phyloP scores from a whole-genome alignment of 2,329 filamentous ascomycete species.

The Tolypocladium tropicale region DNA sequence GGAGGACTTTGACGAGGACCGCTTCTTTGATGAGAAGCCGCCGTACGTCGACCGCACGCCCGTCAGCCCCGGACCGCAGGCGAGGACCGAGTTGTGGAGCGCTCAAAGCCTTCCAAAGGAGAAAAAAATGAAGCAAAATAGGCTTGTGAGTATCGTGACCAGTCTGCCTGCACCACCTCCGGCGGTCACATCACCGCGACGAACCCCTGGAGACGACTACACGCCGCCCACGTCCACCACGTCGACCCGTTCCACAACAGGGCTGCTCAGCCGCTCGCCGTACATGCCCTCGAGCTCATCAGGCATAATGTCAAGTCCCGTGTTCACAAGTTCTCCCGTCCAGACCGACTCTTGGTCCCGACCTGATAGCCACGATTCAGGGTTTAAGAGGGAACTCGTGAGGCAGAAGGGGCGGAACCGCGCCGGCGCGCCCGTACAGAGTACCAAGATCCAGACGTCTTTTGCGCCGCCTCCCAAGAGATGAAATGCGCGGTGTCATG shows the following conservation, averaged over 20 bases:
- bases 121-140: background rate
- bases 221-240: slow-evolving; percentile 20
- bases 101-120: background rate
- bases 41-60: background rate
- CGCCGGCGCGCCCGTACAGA: slow-evolving; percentile 24
- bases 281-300: background rate
- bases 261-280: slow-evolving; percentile 16
- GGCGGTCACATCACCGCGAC: slow-evolving; percentile 3
- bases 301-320: background rate
- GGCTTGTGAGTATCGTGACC: slow-evolving; percentile 4
- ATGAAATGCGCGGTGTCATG: background rate
- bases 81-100: background rate
- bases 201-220: slow-evolving; percentile 10
- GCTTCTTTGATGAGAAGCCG: background rate
- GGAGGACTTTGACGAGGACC: background rate
- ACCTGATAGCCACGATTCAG: background rate
- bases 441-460: slow-evolving; percentile 22
- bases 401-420: slow-evolving; percentile 6
- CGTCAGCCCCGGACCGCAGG: background rate
- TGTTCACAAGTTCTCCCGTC: background rate
- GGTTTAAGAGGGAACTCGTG: background rate
- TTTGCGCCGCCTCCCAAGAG: slow-evolving; percentile 28
- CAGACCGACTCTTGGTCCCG: background rate
- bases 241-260: slow-evolving; percentile 21
- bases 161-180: slow-evolving; percentile 9